Evolutionary conservation across 345 rosid genomes (phyloP), one percentile per base, ranked within the genome.

Genomic region (Eucalyptus curtisii): DNA sequence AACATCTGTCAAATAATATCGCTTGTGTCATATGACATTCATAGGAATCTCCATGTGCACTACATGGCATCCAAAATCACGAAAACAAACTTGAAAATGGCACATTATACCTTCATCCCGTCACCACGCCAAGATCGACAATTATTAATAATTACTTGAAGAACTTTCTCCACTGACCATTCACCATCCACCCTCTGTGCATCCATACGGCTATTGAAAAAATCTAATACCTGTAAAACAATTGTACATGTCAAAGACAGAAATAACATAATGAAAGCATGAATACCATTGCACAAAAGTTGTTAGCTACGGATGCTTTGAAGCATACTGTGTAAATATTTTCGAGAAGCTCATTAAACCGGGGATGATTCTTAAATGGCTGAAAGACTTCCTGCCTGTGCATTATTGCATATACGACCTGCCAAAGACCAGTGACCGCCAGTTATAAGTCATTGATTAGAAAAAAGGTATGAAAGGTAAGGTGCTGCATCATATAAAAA

Each of bases 161-260:
- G 98, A 89, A 98, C 99, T 90, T 95, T 96, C 91, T 98, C 97
- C 87, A 97, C 99, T 13, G 99, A 97, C 99, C 99, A 98, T 91
- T 95, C 99, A 88, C 99, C 94, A 89, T 95, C 96, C 90, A 91
- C 86, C 92, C 95, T 91, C 89, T 97, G 98, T 42, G 97, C 92
- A 92, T 98, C 99, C 93, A 98, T 94, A 27, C 98, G 97, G 90
- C 94, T 94, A 87, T 98, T 98, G 92, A 98, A 98, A 88, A 95
- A 97, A 88, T 98, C 99, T 86, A 98, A 92, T 25, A 98, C 99
- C 99, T 98, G 87, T 19, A 91, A 89, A 81, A 59, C 22, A 55
- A 79, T 68, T 24, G n/a, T 87, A 53, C 61, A 86, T 44, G 2
- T 24, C 82, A 64, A 87, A 49, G 44, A 85, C 25, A 53, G 82